Evolutionary conservation across 768 basidiomycete genomes (phyloP).

Genomic region (Fomitopsis pulvina): DNA sequence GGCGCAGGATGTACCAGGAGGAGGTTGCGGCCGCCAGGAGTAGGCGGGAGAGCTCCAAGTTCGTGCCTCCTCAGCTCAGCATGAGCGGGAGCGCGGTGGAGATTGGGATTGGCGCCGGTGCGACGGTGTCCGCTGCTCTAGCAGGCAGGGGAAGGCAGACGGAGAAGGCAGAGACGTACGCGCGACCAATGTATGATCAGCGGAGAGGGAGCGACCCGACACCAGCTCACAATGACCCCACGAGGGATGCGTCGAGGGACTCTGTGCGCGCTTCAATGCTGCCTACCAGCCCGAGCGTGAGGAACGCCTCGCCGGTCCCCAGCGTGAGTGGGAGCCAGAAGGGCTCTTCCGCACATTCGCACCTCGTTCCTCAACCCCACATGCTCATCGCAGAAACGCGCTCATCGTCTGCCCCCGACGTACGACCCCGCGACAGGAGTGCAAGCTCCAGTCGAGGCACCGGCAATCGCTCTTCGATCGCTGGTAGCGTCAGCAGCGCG

Average conservation of each 20-base stretch:
- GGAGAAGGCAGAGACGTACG: slow-evolving; percentile 9
- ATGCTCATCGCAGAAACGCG: slow-evolving; percentile 42
- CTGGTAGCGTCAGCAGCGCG: slow-evolving; percentile 10
- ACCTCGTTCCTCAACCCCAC: slow-evolving; percentile 23
- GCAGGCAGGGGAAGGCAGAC: not conserved
- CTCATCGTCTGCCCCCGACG: slow-evolving; percentile 39
- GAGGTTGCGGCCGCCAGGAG: slow-evolving; percentile 54
- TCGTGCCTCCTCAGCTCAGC: slow-evolving; percentile 14
- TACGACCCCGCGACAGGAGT: slow-evolving; percentile 24
- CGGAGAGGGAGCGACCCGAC: slow-evolving; percentile 18
- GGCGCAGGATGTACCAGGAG: slow-evolving; percentile 45
- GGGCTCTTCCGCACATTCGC: slow-evolving; percentile 1
- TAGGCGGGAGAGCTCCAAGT: slow-evolving; percentile 45
- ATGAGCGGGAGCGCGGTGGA: slow-evolving; percentile 12
- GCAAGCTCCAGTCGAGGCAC: slow-evolving; percentile 27
- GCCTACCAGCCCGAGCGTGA: not conserved
- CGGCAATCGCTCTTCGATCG: slow-evolving; percentile 25
- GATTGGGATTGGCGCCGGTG: slow-evolving; percentile 14
- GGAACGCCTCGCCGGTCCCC: not conserved
- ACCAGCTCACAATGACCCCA: not conserved
- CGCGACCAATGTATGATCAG: slow-evolving; percentile 18
- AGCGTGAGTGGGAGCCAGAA: slow-evolving; percentile 1
- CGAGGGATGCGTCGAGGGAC: not conserved
- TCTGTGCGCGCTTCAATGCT: not conserved
- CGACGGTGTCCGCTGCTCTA: slow-evolving; percentile 13